Percentiles rank a stretch among this genome's conserved stretches.
phyloP scores from a whole-genome alignment of 768 basidiomycete genomes.

The Lactarius indigo region DNA sequence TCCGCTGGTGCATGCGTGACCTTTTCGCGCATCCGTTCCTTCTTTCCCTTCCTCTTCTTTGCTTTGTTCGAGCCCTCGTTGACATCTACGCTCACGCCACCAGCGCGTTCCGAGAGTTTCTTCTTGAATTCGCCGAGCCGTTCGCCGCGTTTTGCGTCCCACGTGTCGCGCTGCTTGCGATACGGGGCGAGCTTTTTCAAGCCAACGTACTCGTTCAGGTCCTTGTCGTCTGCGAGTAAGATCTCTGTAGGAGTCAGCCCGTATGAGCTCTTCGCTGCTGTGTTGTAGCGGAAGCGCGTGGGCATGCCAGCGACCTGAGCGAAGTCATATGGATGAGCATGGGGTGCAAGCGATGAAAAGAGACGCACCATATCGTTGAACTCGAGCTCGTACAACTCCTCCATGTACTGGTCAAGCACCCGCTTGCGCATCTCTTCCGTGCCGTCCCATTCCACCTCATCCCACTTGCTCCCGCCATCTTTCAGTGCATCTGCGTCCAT shows the following conservation, averaged over 20 bases:
- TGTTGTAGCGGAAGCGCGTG: slow-evolving; percentile 91
- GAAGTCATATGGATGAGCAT: background rate
- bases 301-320: slow-evolving; percentile 80
- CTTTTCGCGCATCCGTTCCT: slow-evolving; percentile 58
- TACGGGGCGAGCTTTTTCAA: slow-evolving; percentile 93
- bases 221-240: slow-evolving; percentile 85
- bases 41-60: slow-evolving; percentile 70
- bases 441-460: slow-evolving; percentile 75
- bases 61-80: slow-evolving; percentile 28
- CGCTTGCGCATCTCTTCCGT: slow-evolving; percentile 89
- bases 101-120: slow-evolving; percentile 47
- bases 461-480: slow-evolving; percentile 27
- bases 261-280: slow-evolving; percentile 57
- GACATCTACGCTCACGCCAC: slow-evolving; percentile 22
- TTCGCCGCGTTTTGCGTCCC: slow-evolving; percentile 61
- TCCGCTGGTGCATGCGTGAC: slow-evolving; percentile 30
- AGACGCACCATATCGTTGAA: slow-evolving; percentile 89
- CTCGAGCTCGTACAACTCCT: slow-evolving; percentile 84
- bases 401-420: slow-evolving; percentile 84
- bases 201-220: slow-evolving; percentile 88
- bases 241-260: slow-evolving; percentile 82
- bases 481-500: slow-evolving; percentile 58
- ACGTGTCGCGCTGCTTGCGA: slow-evolving; percentile 54
- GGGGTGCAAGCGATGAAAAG: background rate
- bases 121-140: slow-evolving; percentile 71